phyloP scores from a whole-genome alignment of 1,284 basidiomycete genomes.

The Trametes versicolor region DNA sequence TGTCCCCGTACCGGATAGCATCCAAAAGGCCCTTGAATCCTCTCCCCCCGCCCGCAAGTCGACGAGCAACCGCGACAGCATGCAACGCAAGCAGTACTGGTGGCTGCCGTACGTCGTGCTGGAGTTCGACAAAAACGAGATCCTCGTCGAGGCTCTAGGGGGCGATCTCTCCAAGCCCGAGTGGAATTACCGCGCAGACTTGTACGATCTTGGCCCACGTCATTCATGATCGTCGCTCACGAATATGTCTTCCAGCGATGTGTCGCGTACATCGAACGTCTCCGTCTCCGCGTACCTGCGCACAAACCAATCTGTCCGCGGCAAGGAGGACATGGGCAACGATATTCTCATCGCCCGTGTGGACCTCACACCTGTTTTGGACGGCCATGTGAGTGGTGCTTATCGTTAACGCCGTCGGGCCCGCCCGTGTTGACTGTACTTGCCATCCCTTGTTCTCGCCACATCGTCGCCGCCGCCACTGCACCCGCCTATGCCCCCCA shows the following conservation, averaged over 20 bases:
- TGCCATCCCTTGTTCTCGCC: slow-evolving; percentile 18
- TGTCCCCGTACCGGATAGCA: slow-evolving; percentile 84
- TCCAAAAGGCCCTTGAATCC: slow-evolving; percentile 81
- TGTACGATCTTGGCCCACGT: slow-evolving; percentile 62
- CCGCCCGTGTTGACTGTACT: slow-evolving; percentile 14
- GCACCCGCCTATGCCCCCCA: slow-evolving; percentile 3
- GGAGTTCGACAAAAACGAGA: slow-evolving; percentile 99
- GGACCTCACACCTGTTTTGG: slow-evolving; percentile 90
- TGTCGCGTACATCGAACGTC: slow-evolving; percentile 91
- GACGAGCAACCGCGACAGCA: slow-evolving; percentile 81
- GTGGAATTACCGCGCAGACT: slow-evolving; percentile 98
- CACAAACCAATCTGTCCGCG: slow-evolving; percentile 70
- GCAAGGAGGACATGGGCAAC: slow-evolving; percentile 91
- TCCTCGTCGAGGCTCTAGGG: slow-evolving; percentile 94
- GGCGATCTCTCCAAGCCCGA: slow-evolving; percentile 87
- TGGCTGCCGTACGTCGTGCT: slow-evolving; percentile 98
- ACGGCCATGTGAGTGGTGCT: slow-evolving; percentile 67
- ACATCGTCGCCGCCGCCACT: slow-evolving; percentile 13
- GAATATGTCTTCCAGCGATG: slow-evolving; percentile 64
- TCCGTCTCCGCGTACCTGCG: slow-evolving; percentile 90
- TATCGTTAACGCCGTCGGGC: slow-evolving; percentile 29
- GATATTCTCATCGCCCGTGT: slow-evolving; percentile 92
- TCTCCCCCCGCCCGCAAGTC: slow-evolving; percentile 61
- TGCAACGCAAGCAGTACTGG: slow-evolving; percentile 93
- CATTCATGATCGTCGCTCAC: slow-evolving; percentile 12